These are phyloP conservation scores for Westerdykella sp. DNA, from an alignment of 2,329 filamentous ascomycete species.

Conservation along the genomic window DNA sequence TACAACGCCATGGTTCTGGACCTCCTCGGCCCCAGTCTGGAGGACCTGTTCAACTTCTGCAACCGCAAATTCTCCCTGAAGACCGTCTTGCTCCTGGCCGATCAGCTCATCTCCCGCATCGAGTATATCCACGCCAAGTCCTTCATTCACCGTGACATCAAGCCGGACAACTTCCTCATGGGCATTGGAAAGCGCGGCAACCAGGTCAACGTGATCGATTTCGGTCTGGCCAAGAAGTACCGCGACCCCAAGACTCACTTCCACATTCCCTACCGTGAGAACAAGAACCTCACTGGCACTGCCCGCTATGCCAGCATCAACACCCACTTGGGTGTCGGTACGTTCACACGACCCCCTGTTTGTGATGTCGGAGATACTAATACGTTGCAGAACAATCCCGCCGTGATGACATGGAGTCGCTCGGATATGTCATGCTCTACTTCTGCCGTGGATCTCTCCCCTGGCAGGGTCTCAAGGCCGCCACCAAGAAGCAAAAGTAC, in stretches of 20 bases:
- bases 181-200: conserved; percentile 98
- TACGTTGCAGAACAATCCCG: conserved; percentile 75
- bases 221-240: conserved; percentile 99
- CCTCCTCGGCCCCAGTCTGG: conserved; percentile 87
- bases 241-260: conserved; percentile 99
- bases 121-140: conserved; percentile 99
- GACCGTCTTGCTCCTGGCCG: conserved; percentile 91
- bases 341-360: conserved; percentile 19
- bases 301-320: conserved; percentile 99
- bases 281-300: conserved; percentile 99
- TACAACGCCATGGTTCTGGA: conserved; percentile 99
- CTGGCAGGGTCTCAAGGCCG: conserved; percentile 97
- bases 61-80: conserved; percentile 99
- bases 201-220: conserved; percentile 99
- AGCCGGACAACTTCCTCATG: conserved; percentile 99
- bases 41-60: conserved; percentile 99
- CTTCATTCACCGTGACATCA: conserved; percentile 99
- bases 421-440: conserved; percentile 99
- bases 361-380: conserved; percentile 9
- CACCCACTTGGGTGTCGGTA: conserved; percentile 91
- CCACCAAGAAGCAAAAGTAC: conserved; percentile 99
- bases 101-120: conserved; percentile 97
- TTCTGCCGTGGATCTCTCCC: conserved; percentile 98
- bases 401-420: conserved; percentile 98
- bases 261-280: conserved; percentile 99